A percentile compares a stretch with the other conserved stretches of the same genome.
Conservation (phyloP, 1,139 yeast genomes). For the Hyphopichia fennica region DNA sequence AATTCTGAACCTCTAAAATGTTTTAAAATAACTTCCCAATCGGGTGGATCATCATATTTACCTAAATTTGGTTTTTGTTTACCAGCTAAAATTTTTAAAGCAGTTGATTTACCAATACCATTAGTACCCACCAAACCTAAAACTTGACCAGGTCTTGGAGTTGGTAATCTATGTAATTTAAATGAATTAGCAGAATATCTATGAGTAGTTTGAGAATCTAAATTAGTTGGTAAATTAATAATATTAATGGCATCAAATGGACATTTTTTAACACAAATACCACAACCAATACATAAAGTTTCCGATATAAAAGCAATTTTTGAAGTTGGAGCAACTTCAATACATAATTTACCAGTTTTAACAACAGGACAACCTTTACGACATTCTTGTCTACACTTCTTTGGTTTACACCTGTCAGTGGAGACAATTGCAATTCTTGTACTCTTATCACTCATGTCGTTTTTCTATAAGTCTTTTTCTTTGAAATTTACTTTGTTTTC, state of each 20-base stretch:
- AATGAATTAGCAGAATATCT: constrained; percentile 97
- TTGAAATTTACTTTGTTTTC: background rate
- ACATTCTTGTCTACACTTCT: constrained; percentile 98
- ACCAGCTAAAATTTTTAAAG: constrained; percentile 95
- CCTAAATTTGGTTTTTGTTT: constrained; percentile 97
- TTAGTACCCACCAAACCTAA: constrained; percentile 96
- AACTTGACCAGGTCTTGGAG: constrained; percentile 99
- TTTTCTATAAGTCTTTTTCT: background rate
- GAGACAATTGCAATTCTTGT: constrained; percentile 94
- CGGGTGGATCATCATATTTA: constrained; percentile 90
- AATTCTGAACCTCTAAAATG: constrained; percentile 96
- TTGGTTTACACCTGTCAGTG: constrained; percentile 93
- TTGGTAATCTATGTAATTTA: constrained; percentile 94
- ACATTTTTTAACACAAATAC: constrained; percentile 98
- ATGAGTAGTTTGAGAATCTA: constrained; percentile 90
- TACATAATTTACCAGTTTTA: constrained; percentile 95
- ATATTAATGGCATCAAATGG: constrained; percentile 96
- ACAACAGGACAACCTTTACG: constrained; percentile 96
- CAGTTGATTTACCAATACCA: constrained; percentile 99
- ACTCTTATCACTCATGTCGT: constrained; percentile 55
- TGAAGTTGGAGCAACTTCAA: constrained; percentile 87
- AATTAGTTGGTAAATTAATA: constrained; percentile 92
- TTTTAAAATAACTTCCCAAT: constrained; percentile 90
- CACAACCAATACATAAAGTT: constrained; percentile 95
- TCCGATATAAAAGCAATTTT: constrained; percentile 97